Base-by-base conservation (phyloP, 371 early-diverging fungal species). In the Mucor lusitanicus region DNA sequence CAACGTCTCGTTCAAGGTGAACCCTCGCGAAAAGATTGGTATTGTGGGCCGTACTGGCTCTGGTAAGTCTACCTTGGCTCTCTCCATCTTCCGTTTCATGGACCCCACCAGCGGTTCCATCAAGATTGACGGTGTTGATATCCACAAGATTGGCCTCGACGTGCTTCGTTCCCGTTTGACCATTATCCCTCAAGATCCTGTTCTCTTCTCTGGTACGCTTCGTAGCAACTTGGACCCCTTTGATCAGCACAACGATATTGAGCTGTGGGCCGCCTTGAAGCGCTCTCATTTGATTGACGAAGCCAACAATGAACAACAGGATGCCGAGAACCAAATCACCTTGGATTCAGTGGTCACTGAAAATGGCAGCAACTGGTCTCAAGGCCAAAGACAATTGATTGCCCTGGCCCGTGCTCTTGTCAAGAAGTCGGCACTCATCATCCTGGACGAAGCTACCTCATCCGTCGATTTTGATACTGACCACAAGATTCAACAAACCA, bases 321-420 rank as follows among this genome's bases (percentile, higher is more conserved):
- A 19, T 50, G 50, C 21, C 21, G 50, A 15, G 7, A 58, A 57
- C 9, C 42, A 50, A 19, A 68, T 62, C 6, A 39, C 40, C 5
- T 72, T 92, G 37, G 91, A 91, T 27, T 76, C 85, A 1, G 82
- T 81, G 15, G 90, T 92, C 28, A 74, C 72, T 19, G 91, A 90
- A 69, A 89, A 87, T 61, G 96, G 97, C 19, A 85, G 80, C 64
- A 93, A 90, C 72, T 87, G 94, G 75, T 91, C 92, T 3, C 89
- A 95, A 46, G 97, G 98, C 4, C 93, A 97, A 68, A 84, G 92
- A 21, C 97, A 97, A 77, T 78, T 97, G 71, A 88, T 97, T 71
- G 89, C 91, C 15, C 76, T 97, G 21, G 93, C 94, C 0, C 89
- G 97, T 58, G 95, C 96, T 2, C 75, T 96, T 44, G 77, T 96